A percentile compares a stretch with the other conserved stretches of the same genome.
Evolutionary conservation across 2,329 filamentous ascomycete species (phyloP).

Genomic region (Beauveria sp.): DNA sequence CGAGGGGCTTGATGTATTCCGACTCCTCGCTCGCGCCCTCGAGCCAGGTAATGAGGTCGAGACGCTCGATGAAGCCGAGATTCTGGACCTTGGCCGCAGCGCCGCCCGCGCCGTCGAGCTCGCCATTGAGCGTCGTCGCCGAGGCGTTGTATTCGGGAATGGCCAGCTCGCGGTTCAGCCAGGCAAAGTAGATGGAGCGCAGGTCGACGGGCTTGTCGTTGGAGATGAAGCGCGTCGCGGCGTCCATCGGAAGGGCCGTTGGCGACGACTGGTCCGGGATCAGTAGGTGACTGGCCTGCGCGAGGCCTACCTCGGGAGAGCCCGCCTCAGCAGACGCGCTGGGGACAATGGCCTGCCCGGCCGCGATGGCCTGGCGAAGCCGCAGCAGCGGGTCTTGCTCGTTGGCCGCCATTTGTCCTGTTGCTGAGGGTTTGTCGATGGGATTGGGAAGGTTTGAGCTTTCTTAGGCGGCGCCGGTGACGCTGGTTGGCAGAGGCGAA

Average conservation of each 20-base stretch:
- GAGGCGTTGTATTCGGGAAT: slow-evolving; percentile 88
- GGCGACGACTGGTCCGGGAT: slow-evolving; percentile 53
- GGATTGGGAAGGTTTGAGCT: background rate
- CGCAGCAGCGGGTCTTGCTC: slow-evolving; percentile 74
- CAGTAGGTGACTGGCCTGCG: slow-evolving; percentile 69
- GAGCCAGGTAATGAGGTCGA: slow-evolving; percentile 90
- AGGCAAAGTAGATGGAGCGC: slow-evolving; percentile 93
- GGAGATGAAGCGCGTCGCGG: slow-evolving; percentile 82
- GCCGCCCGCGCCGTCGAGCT: slow-evolving; percentile 56
- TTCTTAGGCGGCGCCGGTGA: background rate
- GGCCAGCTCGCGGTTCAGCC: slow-evolving; percentile 83
- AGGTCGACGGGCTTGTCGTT: slow-evolving; percentile 69
- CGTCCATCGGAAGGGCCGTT: slow-evolving; percentile 59
- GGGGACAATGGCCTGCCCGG: slow-evolving; percentile 61
- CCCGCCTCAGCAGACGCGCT: slow-evolving; percentile 61
- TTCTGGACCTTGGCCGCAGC: slow-evolving; percentile 62
- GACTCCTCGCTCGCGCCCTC: slow-evolving; percentile 84
- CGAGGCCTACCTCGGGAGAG: slow-evolving; percentile 55
- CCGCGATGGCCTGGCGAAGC: slow-evolving; percentile 74
- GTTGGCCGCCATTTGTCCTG: slow-evolving; percentile 45
- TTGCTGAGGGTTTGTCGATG: background rate
- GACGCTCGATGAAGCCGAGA: slow-evolving; percentile 80
- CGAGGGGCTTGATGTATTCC: slow-evolving; percentile 83
- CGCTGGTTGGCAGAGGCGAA: background rate
- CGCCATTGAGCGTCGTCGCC: slow-evolving; percentile 71